These are phyloP conservation scores for Nakazawaea sp. DNA, from an alignment of 805 yeast genomes.

Conservation along the genomic window DNA sequence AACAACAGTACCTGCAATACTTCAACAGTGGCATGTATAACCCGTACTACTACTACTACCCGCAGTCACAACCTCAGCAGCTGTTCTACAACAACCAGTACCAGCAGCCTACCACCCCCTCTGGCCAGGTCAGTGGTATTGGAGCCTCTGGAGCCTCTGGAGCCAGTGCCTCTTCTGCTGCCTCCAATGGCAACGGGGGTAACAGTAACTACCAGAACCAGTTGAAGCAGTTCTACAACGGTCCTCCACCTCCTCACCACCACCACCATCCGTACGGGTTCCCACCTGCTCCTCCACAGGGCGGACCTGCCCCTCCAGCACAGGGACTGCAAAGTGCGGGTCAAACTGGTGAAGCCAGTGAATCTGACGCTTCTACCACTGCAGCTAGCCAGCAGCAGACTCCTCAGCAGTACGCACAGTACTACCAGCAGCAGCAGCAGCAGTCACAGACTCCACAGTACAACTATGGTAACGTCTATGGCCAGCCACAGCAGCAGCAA, in stretches of 20 bases:
- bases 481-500: too few relatives aligned
- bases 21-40: conserved; percentile 9
- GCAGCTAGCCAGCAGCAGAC: conserved; percentile 17
- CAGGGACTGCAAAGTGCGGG: conserved; percentile 5
- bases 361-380: conserved; percentile 17
- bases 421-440: conserved; percentile 9
- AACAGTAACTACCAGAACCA: conserved; percentile 8
- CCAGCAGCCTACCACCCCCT: not conserved
- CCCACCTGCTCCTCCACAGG: not conserved
- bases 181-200: not conserved
- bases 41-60: conserved; percentile 12
- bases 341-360: conserved; percentile 13
- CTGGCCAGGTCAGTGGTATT: not conserved
- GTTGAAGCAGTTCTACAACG: conserved; percentile 7
- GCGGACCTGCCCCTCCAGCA: not conserved
- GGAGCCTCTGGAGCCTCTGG: not conserved
- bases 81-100: conserved; percentile 6
- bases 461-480: conserved; percentile 16
- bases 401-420: conserved; percentile 15
- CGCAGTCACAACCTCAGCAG: conserved; percentile 10
- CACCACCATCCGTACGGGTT: conserved; percentile 4
- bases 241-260: conserved; percentile 6
- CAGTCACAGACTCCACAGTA: conserved; percentile 11
- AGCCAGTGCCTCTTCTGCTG: not conserved
- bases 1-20: conserved; percentile 7